Conservation (phyloP, 768 basidiomycete species). For the Pleurotus giganteus region DNA sequence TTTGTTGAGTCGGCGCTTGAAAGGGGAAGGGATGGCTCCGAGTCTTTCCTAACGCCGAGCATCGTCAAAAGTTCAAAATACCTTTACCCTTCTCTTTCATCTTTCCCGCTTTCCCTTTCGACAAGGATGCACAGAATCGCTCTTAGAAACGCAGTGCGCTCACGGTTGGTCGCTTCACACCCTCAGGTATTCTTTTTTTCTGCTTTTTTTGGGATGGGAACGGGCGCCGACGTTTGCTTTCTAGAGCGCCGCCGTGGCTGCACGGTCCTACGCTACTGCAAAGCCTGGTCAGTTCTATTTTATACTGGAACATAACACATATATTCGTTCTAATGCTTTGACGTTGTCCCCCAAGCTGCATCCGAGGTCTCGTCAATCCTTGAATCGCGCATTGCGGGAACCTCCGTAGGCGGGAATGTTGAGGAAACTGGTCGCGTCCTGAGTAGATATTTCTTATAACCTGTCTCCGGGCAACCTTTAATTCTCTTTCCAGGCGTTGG, state of each 20-base stretch:
- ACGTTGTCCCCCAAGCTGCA: conserved; percentile 60
- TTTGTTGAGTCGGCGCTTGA: conserved; percentile 4
- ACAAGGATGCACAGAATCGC: conserved; percentile 82
- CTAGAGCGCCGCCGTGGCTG: conserved; percentile 47
- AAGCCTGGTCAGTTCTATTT: conserved; percentile 77
- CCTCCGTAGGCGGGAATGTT: conserved; percentile 87
- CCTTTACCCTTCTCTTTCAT: conserved; percentile 23
- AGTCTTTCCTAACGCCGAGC: conserved; percentile 12
- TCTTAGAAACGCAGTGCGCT: conserved; percentile 80
- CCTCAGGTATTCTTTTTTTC: conserved; percentile 48
- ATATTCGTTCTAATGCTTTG: conserved; percentile 19
- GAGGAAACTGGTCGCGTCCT: conserved; percentile 99
- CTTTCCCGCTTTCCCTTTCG: conserved; percentile 45
- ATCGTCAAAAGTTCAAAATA: conserved; percentile 11
- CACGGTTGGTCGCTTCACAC: conserved; percentile 66
- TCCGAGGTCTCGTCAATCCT: conserved; percentile 99
- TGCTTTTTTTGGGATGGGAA: conserved; percentile 21
- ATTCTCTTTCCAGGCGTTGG: conserved; percentile 71
- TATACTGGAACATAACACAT: neutral
- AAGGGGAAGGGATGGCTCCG: neutral
- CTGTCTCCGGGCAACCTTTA: conserved; percentile 17
- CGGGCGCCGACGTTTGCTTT: conserved; percentile 18
- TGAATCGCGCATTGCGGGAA: conserved; percentile 96
- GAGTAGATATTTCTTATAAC: conserved; percentile 55
- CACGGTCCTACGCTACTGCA: conserved; percentile 94